Evolutionary conservation across 352 stramenopile species (phyloP).

Genomic region (Phytophthora aleatoria): DNA sequence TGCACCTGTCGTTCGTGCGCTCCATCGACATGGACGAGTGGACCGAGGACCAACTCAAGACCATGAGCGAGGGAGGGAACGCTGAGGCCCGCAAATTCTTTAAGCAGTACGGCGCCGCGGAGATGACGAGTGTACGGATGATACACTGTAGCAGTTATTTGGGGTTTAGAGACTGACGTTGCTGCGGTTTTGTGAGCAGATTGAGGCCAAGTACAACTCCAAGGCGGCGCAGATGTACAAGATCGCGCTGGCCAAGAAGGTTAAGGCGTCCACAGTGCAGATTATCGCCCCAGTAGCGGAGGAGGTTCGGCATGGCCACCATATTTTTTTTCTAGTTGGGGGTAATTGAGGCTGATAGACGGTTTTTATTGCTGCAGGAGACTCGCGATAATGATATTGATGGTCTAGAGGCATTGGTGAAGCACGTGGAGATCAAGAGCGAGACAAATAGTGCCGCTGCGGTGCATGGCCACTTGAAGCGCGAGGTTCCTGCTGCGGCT

Average conservation of each 20-base stretch:
- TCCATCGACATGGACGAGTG: constrained; percentile 97
- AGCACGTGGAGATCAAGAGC: constrained; percentile 68
- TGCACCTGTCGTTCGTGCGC: constrained; percentile 95
- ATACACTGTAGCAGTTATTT: background rate
- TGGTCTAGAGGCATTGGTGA: constrained; percentile 80
- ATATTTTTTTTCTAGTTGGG: background rate
- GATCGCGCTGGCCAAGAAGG: constrained; percentile 81
- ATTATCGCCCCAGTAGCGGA: constrained; percentile 43
- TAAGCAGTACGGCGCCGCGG: constrained; percentile 88
- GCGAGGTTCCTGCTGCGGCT: constrained; percentile 33
- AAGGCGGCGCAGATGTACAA: constrained; percentile 91
- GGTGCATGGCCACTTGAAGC: constrained; percentile 58
- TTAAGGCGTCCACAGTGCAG: constrained; percentile 71
- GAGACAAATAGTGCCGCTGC: constrained; percentile 32
- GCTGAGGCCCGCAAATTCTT: constrained; percentile 94
- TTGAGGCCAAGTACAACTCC: constrained; percentile 92
- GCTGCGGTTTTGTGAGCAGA: constrained; percentile 42
- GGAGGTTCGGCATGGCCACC: constrained; percentile 34
- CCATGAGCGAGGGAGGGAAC: constrained; percentile 95
- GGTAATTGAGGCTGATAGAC: background rate
- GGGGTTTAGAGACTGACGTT: constrained; percentile 1
- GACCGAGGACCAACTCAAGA: constrained; percentile 93
- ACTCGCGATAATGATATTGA: constrained; percentile 54
- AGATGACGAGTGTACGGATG: constrained; percentile 83
- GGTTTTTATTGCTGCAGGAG: constrained; percentile 30